Evolutionary conservation across 768 basidiomycete genomes (phyloP), one percentile per base, ranked within the genome.

Genomic region (Atractiella rhizophila): DNA sequence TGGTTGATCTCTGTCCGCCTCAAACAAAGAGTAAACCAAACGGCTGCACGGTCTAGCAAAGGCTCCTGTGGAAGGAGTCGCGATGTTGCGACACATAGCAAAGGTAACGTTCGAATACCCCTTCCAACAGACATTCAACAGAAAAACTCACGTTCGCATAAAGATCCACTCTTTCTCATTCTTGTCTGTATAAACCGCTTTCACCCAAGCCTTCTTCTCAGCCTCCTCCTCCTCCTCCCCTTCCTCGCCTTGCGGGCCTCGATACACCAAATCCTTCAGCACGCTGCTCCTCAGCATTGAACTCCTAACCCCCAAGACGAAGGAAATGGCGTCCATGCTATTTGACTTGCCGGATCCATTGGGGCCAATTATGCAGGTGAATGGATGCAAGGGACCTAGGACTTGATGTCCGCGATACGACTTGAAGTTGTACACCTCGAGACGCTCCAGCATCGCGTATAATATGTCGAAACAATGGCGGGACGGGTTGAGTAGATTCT

Each of bases 261-360:
- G 79, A 59, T 96, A 96, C 4, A 98, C 80, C 30, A 98, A 66
- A 57, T 96, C 91, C 54, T 81, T 86, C 20, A 96, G 64, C 52
- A 94, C 85, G 33, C 80, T 81, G 55, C 79, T 83, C 34, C 88
- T 69, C 26, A 98, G 66, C 48, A 91, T 82, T 2, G 74, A 77
- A 46, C 80, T 85, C 64, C 86, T 83, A 23, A 96, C 77, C 24
- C 91, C 91, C 5, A 98, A 73, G 8, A 96, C 91, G 57, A 98
- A 96, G 4, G 91, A 96, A 49, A 98, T 94, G 38, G 91, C 91
- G 57, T 98, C 91, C 91, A 96, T 96, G 42, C 96, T 71, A 58
- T 98, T 98, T 9, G 83, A 88, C 57, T 98, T 96, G 45, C 91
- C 91, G 1, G 88, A 83, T 43, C 91, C 88, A 74, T 98, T 96